Percentiles rank a stretch among this genome's conserved stretches.
Conservation (phyloP, 495 filamentous ascomycete species). For the Rhypophila decipiens region DNA sequence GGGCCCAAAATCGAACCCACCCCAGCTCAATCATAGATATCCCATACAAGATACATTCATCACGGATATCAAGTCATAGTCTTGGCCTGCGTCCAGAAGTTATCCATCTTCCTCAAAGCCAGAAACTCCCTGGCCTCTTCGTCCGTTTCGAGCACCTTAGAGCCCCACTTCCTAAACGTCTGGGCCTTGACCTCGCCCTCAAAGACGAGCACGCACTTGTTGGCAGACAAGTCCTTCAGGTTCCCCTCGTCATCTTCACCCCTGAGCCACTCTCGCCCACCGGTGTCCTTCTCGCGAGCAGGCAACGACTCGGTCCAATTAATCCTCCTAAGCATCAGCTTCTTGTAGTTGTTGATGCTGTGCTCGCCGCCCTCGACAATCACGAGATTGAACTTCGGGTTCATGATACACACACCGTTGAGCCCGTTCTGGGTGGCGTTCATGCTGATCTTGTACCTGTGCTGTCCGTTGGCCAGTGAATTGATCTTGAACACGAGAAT, state of each 20-base stretch:
- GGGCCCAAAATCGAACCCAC: no score
- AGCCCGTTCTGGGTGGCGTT: conserved; percentile 85
- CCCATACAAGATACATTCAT: no score
- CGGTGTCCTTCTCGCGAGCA: conserved; percentile 43
- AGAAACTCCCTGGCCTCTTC: conserved; percentile 76
- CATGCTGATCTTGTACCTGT: conserved; percentile 85
- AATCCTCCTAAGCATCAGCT: conserved; percentile 82
- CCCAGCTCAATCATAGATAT: no score
- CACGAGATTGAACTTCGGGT: conserved; percentile 80
- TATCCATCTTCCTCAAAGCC: conserved; percentile 80
- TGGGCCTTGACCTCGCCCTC: conserved; percentile 77
- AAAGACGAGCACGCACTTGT: conserved; percentile 76
- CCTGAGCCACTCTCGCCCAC: conserved; percentile 65
- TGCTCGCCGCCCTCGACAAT: conserved; percentile 87
- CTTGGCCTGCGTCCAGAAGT: conserved; percentile 93
- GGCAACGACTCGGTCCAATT: conserved; percentile 87
- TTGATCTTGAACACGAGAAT: conserved; percentile 84
- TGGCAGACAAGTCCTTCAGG: conserved; percentile 70
- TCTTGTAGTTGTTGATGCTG: conserved; percentile 73
- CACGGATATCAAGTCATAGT: conserved; percentile 13
- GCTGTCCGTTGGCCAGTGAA: conserved; percentile 79
- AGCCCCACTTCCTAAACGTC: conserved; percentile 79
- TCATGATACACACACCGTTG: conserved; percentile 81
- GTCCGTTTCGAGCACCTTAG: conserved; percentile 82
- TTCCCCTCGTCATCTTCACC: conserved; percentile 74